Percentiles rank a stretch among this genome's conserved stretches.
Evolutionary conservation across 352 stramenopile species (phyloP).

Genomic region (Globisporangium okanoganense): DNA sequence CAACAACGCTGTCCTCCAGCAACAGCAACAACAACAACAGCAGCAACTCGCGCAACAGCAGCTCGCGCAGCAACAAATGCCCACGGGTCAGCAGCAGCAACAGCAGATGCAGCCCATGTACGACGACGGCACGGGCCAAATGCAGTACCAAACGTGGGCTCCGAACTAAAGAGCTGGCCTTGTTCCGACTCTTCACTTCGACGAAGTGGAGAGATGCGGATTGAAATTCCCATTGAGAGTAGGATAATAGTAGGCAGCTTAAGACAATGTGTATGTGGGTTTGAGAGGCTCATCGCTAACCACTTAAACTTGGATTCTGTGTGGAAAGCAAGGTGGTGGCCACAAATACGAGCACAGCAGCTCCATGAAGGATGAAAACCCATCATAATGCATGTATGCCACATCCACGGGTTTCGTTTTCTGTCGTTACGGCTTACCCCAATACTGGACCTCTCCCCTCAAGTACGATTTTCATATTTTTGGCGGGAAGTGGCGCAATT

Average conservation of each 20-base stretch:
- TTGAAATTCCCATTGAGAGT: no score
- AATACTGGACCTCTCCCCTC: background rate
- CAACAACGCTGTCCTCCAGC: conserved; percentile 14
- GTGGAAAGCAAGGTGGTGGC: background rate
- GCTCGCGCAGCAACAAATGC: conserved; percentile 10
- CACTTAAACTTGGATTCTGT: background rate
- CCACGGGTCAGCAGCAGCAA: conserved; percentile 27
- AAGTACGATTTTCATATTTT: conserved; percentile 8
- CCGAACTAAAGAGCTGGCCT: conserved; percentile 7
- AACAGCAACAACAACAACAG: conserved; percentile 21
- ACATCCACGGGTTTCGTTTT: background rate
- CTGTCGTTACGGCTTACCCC: background rate
- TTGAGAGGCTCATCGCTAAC: no score
- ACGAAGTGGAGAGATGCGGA: background rate
- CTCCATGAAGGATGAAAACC: background rate
- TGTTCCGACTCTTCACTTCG: background rate
- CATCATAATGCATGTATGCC: background rate
- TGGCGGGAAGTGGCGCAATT: conserved; percentile 10
- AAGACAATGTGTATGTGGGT: background rate
- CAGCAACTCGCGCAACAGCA: conserved; percentile 19
- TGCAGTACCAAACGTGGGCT: conserved; percentile 10
- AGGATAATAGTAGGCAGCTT: background rate
- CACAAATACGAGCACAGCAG: background rate
- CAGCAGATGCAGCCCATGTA: conserved; percentile 22
- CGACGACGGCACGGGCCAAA: conserved; percentile 20